Evolutionary conservation across 768 basidiomycete genomes (phyloP).

Genomic region (Coprinopsis sp.): DNA sequence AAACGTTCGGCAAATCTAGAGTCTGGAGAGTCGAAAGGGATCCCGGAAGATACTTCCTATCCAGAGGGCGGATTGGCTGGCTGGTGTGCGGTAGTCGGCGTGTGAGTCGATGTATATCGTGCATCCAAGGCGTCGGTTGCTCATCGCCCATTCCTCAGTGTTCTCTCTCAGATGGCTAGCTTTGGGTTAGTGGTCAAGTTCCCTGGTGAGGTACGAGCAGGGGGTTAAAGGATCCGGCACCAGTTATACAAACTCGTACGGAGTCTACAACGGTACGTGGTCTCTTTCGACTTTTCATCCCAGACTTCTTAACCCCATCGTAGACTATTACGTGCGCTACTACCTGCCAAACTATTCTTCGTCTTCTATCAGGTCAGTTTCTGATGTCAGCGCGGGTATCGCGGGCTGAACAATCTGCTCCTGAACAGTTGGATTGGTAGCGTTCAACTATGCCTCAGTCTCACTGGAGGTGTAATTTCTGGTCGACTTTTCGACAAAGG

Average conservation of each 20-base stretch:
- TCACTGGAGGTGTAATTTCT: constrained; percentile 39
- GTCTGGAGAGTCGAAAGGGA: too few relatives aligned
- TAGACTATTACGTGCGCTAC: constrained; percentile 38
- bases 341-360: constrained; percentile 31
- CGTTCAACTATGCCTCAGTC: constrained; percentile 41
- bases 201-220: not conserved
- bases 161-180: too few relatives aligned
- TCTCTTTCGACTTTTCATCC: constrained; percentile 13
- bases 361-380: constrained; percentile 31
- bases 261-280: constrained; percentile 29
- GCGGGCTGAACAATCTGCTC: too few relatives aligned
- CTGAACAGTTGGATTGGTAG: constrained; percentile 40
- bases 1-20: too few relatives aligned
- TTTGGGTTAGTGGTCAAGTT: constrained; percentile 31
- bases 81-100: too few relatives aligned
- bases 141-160: too few relatives aligned
- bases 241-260: constrained; percentile 34
- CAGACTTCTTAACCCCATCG: constrained; percentile 6
- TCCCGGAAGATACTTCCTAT: too few relatives aligned
- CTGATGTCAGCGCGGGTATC: too few relatives aligned
- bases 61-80: too few relatives aligned
- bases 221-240: not conserved
- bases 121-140: too few relatives aligned
- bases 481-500: constrained; percentile 51
- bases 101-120: too few relatives aligned